Percentiles rank a stretch among this genome's conserved stretches.
Conservation (phyloP, 305 asterid species). For the Withania somnifera region DNA sequence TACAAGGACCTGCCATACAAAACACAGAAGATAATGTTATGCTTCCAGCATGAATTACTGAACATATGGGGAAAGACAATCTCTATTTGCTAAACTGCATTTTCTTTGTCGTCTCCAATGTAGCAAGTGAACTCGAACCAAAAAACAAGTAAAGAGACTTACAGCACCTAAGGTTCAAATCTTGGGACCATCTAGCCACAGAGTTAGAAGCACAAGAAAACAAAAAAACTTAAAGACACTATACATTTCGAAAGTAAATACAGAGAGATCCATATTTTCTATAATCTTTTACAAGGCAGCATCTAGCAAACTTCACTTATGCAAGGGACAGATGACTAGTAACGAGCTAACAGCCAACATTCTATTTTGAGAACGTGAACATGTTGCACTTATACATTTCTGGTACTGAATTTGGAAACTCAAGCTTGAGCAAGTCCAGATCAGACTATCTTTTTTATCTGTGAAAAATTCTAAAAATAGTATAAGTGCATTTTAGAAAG, state of each 20-base stretch:
- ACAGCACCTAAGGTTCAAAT: neutral
- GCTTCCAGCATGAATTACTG: neutral
- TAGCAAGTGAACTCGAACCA: neutral
- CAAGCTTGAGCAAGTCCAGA: neutral
- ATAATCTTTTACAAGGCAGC: neutral
- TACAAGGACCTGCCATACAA: constrained; percentile 47
- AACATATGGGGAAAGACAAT: neutral
- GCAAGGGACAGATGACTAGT: neutral
- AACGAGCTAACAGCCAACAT: neutral
- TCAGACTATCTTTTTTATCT: neutral
- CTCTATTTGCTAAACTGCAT: neutral
- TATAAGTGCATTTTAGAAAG: neutral
- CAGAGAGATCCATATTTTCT: neutral
- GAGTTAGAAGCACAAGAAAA: neutral
- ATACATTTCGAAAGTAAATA: neutral
- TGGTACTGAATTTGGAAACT: neutral
- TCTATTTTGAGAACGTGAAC: neutral
- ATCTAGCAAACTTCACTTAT: neutral
- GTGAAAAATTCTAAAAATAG: neutral
- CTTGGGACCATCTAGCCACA: neutral
- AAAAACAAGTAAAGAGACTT: neutral
- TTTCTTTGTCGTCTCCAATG: neutral
- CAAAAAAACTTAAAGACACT: neutral
- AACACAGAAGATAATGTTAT: neutral
- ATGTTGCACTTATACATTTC: neutral